A percentile compares a stretch with the other conserved stretches of the same genome.
These are phyloP conservation scores for Blumeria hordei DNA, from an alignment of 2,329 filamentous ascomycete species.

Conservation along the genomic window DNA sequence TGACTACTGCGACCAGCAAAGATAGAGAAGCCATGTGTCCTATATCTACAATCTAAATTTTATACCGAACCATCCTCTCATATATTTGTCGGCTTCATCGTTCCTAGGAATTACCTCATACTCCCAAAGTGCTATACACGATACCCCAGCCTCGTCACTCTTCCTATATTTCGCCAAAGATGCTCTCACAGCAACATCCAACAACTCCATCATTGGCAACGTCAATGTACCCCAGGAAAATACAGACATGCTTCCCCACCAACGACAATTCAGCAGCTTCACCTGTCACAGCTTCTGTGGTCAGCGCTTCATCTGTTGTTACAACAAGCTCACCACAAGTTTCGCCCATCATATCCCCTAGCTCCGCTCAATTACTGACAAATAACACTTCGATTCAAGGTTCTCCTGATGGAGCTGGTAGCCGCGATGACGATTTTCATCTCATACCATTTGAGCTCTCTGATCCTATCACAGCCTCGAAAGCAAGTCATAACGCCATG, in stretches of 20 bases:
- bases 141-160: neutral
- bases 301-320: conserved; percentile 30
- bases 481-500: conserved; percentile 37
- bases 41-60: neutral
- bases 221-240: conserved; percentile 11
- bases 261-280: conserved; percentile 13
- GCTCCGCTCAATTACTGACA: conserved; percentile 24
- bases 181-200: conserved; percentile 5
- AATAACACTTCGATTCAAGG: conserved; percentile 39
- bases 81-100: neutral
- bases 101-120: neutral
- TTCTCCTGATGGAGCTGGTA: conserved; percentile 38
- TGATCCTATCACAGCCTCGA: conserved; percentile 39
- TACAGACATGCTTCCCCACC: conserved; percentile 13
- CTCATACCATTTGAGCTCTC: conserved; percentile 40
- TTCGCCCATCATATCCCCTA: conserved; percentile 33
- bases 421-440: conserved; percentile 26
- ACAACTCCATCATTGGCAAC: conserved; percentile 5
- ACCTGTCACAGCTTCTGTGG: conserved; percentile 25
- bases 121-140: neutral
- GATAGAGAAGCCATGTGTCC: neutral
- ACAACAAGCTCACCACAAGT: conserved; percentile 27
- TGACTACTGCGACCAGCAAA: too few species aligned
- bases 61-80: neutral
- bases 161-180: conserved; percentile 4